Evolutionary conservation across 2,329 filamentous ascomycete species (phyloP).

Genomic region (Laburnicola sp.): DNA sequence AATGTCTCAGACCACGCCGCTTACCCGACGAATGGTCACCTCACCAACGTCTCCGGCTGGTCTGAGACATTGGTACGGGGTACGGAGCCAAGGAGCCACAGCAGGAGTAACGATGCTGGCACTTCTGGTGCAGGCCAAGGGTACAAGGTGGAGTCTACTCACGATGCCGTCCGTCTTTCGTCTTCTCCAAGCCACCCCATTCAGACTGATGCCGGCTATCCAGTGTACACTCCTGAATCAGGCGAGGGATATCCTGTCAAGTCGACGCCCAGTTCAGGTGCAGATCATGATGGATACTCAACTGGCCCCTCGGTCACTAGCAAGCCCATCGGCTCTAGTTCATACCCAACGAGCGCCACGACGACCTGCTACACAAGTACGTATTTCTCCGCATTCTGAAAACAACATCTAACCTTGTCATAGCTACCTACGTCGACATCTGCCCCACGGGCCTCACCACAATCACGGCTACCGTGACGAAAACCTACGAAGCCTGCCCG

Average conservation of each 20-base stretch:
- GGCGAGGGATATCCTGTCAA: conserved; percentile 3
- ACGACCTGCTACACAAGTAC: conserved; percentile 28
- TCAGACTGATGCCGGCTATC: conserved; percentile 10
- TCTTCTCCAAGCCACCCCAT: neutral
- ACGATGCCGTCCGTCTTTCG: too few relatives aligned
- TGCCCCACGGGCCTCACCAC: conserved; percentile 43
- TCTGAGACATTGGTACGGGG: too few relatives aligned
- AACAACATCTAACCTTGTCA: neutral
- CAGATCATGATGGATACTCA: conserved; percentile 3
- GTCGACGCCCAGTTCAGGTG: conserved; percentile 5
- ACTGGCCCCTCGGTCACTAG: conserved; percentile 19
- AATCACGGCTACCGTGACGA: conserved; percentile 34
- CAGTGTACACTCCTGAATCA: neutral
- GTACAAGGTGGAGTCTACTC: too few relatives aligned
- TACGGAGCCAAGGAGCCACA: too few relatives aligned
- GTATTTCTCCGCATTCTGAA: neutral
- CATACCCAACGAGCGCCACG: conserved; percentile 15
- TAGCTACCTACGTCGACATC: conserved; percentile 39
- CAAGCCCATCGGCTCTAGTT: conserved; percentile 18
- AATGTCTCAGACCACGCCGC: neutral
- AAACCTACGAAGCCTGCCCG: conserved; percentile 27
- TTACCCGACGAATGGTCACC: neutral
- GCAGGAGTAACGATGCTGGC: too few relatives aligned
- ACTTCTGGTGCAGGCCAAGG: neutral
- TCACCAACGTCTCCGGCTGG: too few relatives aligned